phyloP scores from a whole-genome alignment of 805 yeast genomes.

The Dipodascus geniculatus region DNA sequence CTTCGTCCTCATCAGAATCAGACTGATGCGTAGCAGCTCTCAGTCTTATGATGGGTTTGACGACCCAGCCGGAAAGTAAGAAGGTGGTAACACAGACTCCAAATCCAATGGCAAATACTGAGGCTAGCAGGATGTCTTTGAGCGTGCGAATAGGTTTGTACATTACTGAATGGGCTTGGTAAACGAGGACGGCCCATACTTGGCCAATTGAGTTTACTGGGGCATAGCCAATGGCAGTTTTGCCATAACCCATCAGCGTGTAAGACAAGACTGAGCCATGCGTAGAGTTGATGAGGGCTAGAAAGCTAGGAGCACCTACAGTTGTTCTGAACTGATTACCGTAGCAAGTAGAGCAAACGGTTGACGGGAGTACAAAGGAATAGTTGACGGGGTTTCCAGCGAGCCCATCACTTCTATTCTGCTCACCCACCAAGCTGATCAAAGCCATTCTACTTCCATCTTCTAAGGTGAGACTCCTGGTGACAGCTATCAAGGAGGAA shows the following conservation, averaged over 20 bases:
- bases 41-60: constrained; percentile 66
- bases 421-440: not conserved
- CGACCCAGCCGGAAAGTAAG: constrained; percentile 77
- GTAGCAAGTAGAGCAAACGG: constrained; percentile 11
- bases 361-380: constrained; percentile 12
- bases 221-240: constrained; percentile 48
- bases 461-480: not conserved
- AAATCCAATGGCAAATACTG: constrained; percentile 50
- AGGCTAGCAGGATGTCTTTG: constrained; percentile 60
- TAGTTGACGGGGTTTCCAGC: constrained; percentile 28
- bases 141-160: constrained; percentile 50
- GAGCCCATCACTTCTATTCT: constrained; percentile 25
- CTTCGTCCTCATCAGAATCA: constrained; percentile 21
- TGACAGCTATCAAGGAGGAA: constrained; percentile 23
- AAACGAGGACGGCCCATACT: constrained; percentile 63
- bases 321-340: not conserved
- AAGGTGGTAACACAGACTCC: constrained; percentile 61
- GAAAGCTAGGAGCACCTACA: constrained; percentile 3
- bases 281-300: constrained; percentile 5
- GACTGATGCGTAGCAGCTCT: constrained; percentile 75
- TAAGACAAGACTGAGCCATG: constrained; percentile 35
- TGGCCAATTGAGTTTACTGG: constrained; percentile 32
- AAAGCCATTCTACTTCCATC: constrained; percentile 1
- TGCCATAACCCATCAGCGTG: constrained; percentile 25
- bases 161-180: constrained; percentile 48